These are phyloP conservation scores for Brasenia schreberi DNA, from an alignment of 164 flowering plant genomes.

Conservation along the genomic window DNA sequence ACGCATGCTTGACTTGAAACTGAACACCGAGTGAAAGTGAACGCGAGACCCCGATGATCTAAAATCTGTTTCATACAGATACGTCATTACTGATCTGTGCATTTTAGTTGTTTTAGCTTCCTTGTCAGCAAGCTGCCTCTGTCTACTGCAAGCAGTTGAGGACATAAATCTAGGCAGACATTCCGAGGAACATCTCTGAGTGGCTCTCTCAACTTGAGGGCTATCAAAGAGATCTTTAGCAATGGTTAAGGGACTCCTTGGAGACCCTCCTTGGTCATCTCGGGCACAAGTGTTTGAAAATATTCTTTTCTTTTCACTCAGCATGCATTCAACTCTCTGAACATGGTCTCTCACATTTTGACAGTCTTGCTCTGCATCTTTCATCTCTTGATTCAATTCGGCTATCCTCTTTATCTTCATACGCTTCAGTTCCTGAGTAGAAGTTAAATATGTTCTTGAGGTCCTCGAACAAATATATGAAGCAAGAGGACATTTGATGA, in stretches of 20 bases:
- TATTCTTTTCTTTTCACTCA: slow-evolving; percentile 37
- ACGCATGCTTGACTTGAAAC: slow-evolving; percentile 22
- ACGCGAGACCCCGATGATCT: slow-evolving; percentile 42
- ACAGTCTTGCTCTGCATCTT: slow-evolving; percentile 41
- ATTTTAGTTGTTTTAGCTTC: slow-evolving; percentile 24
- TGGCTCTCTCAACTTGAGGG: slow-evolving; percentile 16
- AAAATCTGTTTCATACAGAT: slow-evolving; percentile 18
- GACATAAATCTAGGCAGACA: slow-evolving; percentile 74
- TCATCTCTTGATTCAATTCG: slow-evolving; percentile 42
- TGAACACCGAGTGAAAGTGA: slow-evolving; percentile 29
- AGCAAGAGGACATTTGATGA: not conserved
- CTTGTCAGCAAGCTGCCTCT: slow-evolving; percentile 32
- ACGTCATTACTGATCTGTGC: slow-evolving; percentile 23
- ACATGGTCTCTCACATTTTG: slow-evolving; percentile 34
- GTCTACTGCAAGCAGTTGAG: slow-evolving; percentile 65
- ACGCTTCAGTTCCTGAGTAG: slow-evolving; percentile 38
- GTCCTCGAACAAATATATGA: not conserved
- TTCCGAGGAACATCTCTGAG: slow-evolving; percentile 9
- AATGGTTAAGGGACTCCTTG: slow-evolving; percentile 14
- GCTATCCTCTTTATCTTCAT: slow-evolving; percentile 32
- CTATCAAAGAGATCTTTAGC: slow-evolving; percentile 14
- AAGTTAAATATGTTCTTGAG: not conserved
- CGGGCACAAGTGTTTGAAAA: slow-evolving; percentile 16
- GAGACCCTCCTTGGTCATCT: slow-evolving; percentile 19
- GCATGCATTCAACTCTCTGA: slow-evolving; percentile 24